phyloP scores from a whole-genome alignment of 495 filamentous ascomycete genomes.

The Aspergillus incahuasiensis region DNA sequence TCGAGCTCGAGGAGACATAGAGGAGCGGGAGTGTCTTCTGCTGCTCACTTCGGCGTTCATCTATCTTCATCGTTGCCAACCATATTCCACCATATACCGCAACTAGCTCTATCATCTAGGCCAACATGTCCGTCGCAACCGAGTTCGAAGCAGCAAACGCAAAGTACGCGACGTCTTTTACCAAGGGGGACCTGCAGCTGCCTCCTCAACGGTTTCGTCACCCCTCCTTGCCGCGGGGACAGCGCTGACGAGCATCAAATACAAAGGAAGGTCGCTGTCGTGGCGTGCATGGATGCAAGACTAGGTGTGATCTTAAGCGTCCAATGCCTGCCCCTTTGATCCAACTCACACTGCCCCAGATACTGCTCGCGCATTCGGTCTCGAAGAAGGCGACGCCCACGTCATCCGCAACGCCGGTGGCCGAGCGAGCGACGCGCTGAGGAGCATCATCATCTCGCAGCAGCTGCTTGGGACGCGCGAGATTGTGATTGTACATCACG shows the following conservation, averaged over 20 bases:
- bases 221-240: neutral
- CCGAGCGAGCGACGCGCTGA: conserved; percentile 60
- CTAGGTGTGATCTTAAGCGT: conserved; percentile 37
- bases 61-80: too few species aligned
- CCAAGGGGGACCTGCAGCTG: conserved; percentile 59
- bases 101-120: too few species aligned
- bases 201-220: conserved; percentile 60
- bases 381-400: conserved; percentile 71
- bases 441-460: conserved; percentile 73
- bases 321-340: neutral
- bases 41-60: too few species aligned
- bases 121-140: conserved; percentile 27
- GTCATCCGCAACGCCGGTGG: conserved; percentile 78
- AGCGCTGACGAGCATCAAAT: neutral
- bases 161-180: conserved; percentile 58
- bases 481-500: conserved; percentile 73
- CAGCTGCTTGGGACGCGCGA: conserved; percentile 77
- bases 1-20: too few species aligned
- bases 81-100: too few species aligned
- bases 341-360: conserved; percentile 30
- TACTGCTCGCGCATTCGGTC: conserved; percentile 64
- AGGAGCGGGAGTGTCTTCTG: too few species aligned
- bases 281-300: conserved; percentile 84
- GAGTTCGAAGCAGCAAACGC: conserved; percentile 48
- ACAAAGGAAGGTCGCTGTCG: conserved; percentile 32